Base-by-base conservation (phyloP, 2,329 filamentous ascomycete genomes). In the Aspergillus tubingensis region DNA sequence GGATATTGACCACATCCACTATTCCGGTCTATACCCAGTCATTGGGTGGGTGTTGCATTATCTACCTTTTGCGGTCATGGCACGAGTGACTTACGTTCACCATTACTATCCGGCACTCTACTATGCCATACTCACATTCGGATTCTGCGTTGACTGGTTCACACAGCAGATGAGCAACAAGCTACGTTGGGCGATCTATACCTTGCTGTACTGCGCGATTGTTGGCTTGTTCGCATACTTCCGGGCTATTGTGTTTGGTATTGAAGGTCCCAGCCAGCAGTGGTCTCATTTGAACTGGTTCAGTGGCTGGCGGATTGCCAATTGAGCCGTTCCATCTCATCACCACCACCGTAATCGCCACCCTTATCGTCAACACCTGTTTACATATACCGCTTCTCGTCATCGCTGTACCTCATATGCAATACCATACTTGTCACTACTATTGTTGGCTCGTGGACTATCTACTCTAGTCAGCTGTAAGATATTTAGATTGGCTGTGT, bases 101-200 rank as follows among this genome's bases (percentile, higher is more conserved):
- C 95, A 99, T 81, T 99, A 99, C 83, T 99, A 98, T 78, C 95
- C 95, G 10, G 95, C 95, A 8, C 86, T 99, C 10, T 99, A 98
- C 82, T 99, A 98, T 76, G 93, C 95, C 70, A 96, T 99, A 66
- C 82, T 99, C 49, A 87, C 86, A 15, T 87, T 93, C 63, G 94
- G 93, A 57, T 99, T 99, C 84, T 85, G 92, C 67, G 80, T 91
- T 58, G 92, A 98, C 77, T 98, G 91, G 88, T 82, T 88, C 64
- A 86, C 92, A 50, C 85, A 88, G 66, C 88, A 85, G 70, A 81
- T 91, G 65, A 84, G 82, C 67, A 85, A 85, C 72, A 80, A 77
- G 44, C 70, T 91, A 30, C 88, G 91, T 76, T 86, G 85, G 76
- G 82, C 79, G 11, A 77, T 91, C n/a, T 97, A 94, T 76, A 84